Conservation (phyloP, 1,139 yeast genomes). For the Taphrina flavorubra region DNA sequence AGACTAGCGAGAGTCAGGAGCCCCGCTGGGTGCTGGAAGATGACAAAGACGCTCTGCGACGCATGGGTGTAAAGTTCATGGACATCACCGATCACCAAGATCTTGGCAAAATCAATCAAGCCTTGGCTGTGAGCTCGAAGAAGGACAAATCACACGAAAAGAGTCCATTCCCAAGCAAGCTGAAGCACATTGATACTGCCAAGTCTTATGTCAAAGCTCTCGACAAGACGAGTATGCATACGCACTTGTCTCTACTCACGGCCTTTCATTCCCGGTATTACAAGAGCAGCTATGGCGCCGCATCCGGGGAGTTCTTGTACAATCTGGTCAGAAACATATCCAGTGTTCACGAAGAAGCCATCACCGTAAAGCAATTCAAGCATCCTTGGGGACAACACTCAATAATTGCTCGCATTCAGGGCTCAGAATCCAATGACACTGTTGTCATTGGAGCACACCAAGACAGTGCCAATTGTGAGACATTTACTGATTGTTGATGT, state of each 20-base stretch:
- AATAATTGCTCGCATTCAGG: conserved; percentile 58
- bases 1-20: conserved; percentile 8
- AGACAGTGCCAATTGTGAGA: conserved; percentile 70
- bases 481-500: background rate
- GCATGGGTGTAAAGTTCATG: conserved; percentile 65
- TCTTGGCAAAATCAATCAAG: conserved; percentile 35
- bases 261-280: conserved; percentile 82
- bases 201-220: conserved; percentile 55
- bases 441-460: conserved; percentile 89
- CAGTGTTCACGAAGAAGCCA: conserved; percentile 48
- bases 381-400: conserved; percentile 69
- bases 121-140: conserved; percentile 46
- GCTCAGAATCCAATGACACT: conserved; percentile 54
- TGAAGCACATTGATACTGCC: conserved; percentile 56
- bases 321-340: conserved; percentile 58
- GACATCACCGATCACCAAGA: conserved; percentile 65
- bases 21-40: conserved; percentile 58
- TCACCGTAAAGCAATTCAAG: conserved; percentile 55
- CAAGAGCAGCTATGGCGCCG: conserved; percentile 70
- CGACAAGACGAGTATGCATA: conserved; percentile 58
- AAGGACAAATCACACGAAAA: background rate
- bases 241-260: conserved; percentile 66
- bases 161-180: conserved; percentile 60
- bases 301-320: conserved; percentile 75
- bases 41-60: conserved; percentile 62